Evolutionary conservation across 805 yeast species (phyloP), one percentile per base, ranked within the genome.

Genomic region (Kodamaea kakaduensis): DNA sequence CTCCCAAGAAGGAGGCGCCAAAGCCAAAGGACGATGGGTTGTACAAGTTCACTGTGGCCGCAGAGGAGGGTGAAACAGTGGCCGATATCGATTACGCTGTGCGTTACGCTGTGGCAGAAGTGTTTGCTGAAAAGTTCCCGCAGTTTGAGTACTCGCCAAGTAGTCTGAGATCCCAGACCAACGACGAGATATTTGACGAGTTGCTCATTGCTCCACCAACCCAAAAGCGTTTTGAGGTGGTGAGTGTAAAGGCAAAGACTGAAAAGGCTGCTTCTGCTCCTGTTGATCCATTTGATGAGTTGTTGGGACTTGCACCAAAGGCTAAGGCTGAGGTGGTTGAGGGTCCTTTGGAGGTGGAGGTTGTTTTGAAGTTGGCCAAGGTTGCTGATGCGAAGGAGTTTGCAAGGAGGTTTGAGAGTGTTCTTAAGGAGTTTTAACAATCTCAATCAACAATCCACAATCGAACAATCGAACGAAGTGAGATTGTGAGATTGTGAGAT

Each of bases 91-190:
- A 36, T 18, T 20, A 17, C 27, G 31, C 31, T 24, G 39, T 31
- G 9, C 34, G 37, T 14, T 30, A 26, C 19, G 45, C 69, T 9
- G 51, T 53, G 31, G 51, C 54, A 32, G 45, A 49, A 18, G 52
- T 67, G 1, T 64, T 63, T 43, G 57, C 57, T 13, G 27, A 43
- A 13, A 52, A 55, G 26, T 67, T 58, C 52, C 71, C 72, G 17
- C 58, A 63, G 41, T 66, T 44, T 40, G 49, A 62, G 17, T 33
- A 43, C 12, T 55, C 64, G 13, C 70, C 71, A 6, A 30, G 47
- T 9, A 34, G 43, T 13, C 25, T 31, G 31, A 17, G 25, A 13
- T 16, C 17, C 4, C 28, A 33, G 8, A 19, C 36, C 24, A 37
- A 38, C 5, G 52, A 48, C 13, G 69, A 61, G 33, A 37, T 64